Base-by-base conservation (phyloP, 2,329 filamentous ascomycete species). In the Ophiocordyceps camponoti-floridani region DNA sequence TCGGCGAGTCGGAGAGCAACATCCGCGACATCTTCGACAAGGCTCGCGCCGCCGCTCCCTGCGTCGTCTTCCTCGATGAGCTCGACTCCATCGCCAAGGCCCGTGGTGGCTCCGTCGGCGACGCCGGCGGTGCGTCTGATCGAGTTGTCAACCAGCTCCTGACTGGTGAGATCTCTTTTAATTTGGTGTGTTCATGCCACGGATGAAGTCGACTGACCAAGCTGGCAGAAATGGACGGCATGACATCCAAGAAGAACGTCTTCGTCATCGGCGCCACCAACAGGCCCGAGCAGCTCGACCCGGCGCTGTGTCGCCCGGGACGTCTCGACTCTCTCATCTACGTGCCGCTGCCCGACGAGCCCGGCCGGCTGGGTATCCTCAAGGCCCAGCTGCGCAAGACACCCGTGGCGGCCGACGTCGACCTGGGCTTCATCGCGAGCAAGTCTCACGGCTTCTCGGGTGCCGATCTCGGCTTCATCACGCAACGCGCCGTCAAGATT, bases 191-290 rank as follows among this genome's bases (percentile, higher is more conserved):
- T 2, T 26, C 4, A 11, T 9, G 23, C 4, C 12, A 18, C n/a
- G 18, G 18, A 23, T 12, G 23, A 16, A 23, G 26, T 41, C 11
- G 37, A 28, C 70, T 78, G 65, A 77, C 55, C 41, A 42, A 28
- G 19, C 18, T 7, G 10, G 14, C 50, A 83, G 86, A 96, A 77
- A 95, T 96, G 89, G 89, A 96, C 55, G 89, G 89, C 57, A 96
- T 96, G 89, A 96, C 89, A 41, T 95, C 89, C 37, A 98, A 98
- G 84, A 98, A 98, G 84, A 98, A 98, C 63, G 91, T 98, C 52
- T 98, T 98, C 68, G 91, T 98, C 52, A 98, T 98, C 56, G 91
- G 91, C 63, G 91, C 91, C 41, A 98, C 91, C 66, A 98, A 98
- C 73, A 78, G 91, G 71, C 91, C 91, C 40, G 91, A 98, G 72